Percentiles rank a stretch among this genome's conserved stretches.
Evolutionary conservation across 2,329 filamentous ascomycete genomes (phyloP).

Genomic region (Rhynchosporium agropyri): DNA sequence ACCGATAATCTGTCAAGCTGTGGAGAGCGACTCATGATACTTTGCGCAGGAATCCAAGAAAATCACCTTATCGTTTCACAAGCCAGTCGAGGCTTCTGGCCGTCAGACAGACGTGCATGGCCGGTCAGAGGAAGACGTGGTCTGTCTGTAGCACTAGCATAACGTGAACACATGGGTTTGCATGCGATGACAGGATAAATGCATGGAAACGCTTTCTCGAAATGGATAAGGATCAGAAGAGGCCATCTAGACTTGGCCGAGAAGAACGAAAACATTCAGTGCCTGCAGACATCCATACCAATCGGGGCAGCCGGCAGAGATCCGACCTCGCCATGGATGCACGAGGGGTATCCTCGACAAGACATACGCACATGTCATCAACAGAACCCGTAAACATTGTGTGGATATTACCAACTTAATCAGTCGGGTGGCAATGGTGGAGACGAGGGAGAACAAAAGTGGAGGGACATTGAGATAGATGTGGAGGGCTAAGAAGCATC

Average conservation of each 20-base stretch:
- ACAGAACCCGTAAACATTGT: conserved; percentile 24
- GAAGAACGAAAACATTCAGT: conserved; percentile 23
- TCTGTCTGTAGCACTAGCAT: conserved; percentile 24
- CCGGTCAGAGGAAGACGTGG: conserved; percentile 27
- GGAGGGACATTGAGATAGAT: conserved; percentile 37
- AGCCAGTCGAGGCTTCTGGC: conserved; percentile 28
- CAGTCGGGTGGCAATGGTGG: conserved; percentile 35
- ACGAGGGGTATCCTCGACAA: conserved; percentile 26
- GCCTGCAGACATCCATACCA: conserved; percentile 30
- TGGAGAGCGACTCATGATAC: conserved; percentile 38
- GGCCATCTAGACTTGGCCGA: conserved; percentile 24
- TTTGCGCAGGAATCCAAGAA: conserved; percentile 24
- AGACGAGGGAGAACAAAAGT: conserved; percentile 40
- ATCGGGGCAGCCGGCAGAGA: conserved; percentile 29
- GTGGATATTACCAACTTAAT: conserved; percentile 32
- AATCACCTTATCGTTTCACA: conserved; percentile 35
- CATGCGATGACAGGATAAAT: conserved; percentile 27
- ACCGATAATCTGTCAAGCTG: conserved; percentile 28
- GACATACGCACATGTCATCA: conserved; percentile 31
- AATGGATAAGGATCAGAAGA: conserved; percentile 43
- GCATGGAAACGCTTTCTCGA: conserved; percentile 49
- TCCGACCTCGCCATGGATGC: conserved; percentile 28
- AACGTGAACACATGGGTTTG: conserved; percentile 29
- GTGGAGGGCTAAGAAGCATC: conserved; percentile 41
- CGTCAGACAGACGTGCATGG: conserved; percentile 27